Evolutionary conservation across 2,329 filamentous ascomycete genomes (phyloP).

Genomic region (Sarocladiaceae sp.): DNA sequence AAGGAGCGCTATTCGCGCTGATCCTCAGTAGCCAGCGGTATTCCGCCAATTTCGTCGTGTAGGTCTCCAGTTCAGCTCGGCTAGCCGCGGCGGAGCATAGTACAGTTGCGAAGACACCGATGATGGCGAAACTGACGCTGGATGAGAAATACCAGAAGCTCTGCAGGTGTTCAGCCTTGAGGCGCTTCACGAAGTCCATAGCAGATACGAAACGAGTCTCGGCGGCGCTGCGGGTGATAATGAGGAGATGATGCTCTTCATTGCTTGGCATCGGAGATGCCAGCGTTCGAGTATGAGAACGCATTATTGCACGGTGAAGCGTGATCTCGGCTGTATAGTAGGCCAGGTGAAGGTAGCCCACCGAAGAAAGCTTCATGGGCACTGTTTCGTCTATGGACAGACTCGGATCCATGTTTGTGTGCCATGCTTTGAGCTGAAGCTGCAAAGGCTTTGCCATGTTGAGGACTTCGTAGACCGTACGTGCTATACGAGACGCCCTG

Average conservation of each 20-base stretch:
- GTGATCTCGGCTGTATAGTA: constrained; percentile 39
- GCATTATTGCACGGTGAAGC: constrained; percentile 37
- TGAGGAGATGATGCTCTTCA: background rate
- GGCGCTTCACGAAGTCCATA: constrained; percentile 21
- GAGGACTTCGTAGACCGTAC: constrained; percentile 24
- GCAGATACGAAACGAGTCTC: constrained; percentile 25
- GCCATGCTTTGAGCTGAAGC: constrained; percentile 42
- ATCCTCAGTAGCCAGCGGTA: constrained; percentile 16
- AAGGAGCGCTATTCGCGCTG: constrained; percentile 12
- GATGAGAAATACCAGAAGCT: constrained; percentile 31
- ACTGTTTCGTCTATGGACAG: constrained; percentile 36
- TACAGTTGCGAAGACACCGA: constrained; percentile 24
- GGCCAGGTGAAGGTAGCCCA: constrained; percentile 35
- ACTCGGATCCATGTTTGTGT: constrained; percentile 34
- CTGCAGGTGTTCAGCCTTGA: constrained; percentile 27
- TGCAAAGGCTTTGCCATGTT: constrained; percentile 43
- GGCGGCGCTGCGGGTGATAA: constrained; percentile 18
- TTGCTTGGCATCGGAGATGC: background rate
- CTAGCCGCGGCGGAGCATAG: constrained; percentile 16
- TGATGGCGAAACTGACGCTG: constrained; percentile 25
- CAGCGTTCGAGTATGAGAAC: constrained; percentile 14
- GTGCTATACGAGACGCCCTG: constrained; percentile 4
- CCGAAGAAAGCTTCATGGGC: constrained; percentile 32
- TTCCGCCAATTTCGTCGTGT: constrained; percentile 13
- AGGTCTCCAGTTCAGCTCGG: constrained; percentile 9